Base-by-base conservation (phyloP, 2,329 filamentous ascomycete species). In the Dichotomopilus funicola region DNA sequence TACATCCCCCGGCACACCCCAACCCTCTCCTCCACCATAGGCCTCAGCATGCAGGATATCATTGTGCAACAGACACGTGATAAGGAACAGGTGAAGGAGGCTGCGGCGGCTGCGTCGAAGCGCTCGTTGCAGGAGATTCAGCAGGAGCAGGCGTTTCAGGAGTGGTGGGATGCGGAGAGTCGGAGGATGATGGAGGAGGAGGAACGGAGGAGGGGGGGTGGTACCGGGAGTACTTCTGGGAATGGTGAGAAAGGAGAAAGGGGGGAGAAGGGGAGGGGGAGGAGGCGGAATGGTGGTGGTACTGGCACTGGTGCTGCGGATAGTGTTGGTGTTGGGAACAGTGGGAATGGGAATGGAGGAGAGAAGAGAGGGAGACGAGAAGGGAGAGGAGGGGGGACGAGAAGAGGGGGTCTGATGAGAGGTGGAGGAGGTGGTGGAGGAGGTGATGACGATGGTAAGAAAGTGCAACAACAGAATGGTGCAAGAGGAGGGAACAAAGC, bases 111-210 rank as follows among this genome's bases (percentile, higher is more conserved):
- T 0, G 85, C 85, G 9, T 88, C 91, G 2, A 96, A 95, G 72
- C 82, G 92, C 54, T 94, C 89, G 60, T 74, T 99, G 35, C 86
- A 95, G 66, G 94, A 97, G 60, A 99, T 99, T 57, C 94, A 99
- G 69, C 85, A 94, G 62, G 94, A 99, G 71, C 94, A 99, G 67
- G 90, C 90, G 51, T 99, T 99, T 68, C 89, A 96, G 68, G 86
- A 95, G 68, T 96, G 91, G 91, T 96, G 91, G 91, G 89, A 95
- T 62, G 85, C 88, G 59, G 91, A 96, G 70, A 90, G 86, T 64
- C 79, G 79, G 57, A 78, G 88, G 34, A 81, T 87, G 40, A 85
- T 86, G 61, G 82, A 86, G 62, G 73, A 69, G 54, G 73, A 70
- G 54, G 73, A 69, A 54, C 71, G 69, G 42, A 52, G n/a, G 38